Base-by-base conservation (phyloP, 1,139 yeast genomes). In the Magnusiomyces fungicola region DNA sequence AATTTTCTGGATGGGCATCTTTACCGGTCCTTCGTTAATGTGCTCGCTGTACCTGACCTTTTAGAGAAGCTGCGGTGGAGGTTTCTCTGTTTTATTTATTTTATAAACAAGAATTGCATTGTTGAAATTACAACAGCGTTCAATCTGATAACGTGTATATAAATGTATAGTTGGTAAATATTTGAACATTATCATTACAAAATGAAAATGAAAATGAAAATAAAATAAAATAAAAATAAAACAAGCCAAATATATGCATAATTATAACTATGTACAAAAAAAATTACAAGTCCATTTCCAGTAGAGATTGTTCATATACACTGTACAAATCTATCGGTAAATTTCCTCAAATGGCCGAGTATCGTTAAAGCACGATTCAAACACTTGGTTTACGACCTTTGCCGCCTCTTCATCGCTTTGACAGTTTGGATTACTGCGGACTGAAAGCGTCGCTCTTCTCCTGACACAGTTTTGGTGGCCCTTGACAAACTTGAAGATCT, bases 291-390 rank as follows among this genome's bases (percentile, higher is more conserved):
- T n/a, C n/a, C n/a, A n/a, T n/a, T n/a, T n/a, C 16, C 16, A 32
- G 16, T n/a, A 32, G 36, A 32, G 18, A 32, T 32, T 32, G 30
- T 27, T 7, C 10, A 27, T 27, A 27, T 27, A 27, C 22, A 21
- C 27, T 22, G 7, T 30, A 34, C 14, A n/a, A 18, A 42, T 10
- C 14, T 62, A 84, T 56, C 84, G 72, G 63, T 87, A 90, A 29
- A 90, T 89, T 61, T 88, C 81, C 61, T 92, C 98, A 67, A 88
- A 92, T 0, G 98, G 98, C 59, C 99, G 74, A 1, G 98, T 92
- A 64, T 92, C 98, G 61, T 81, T 82, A 64, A 89, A 94, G 64
- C 99, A 92, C 32, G 94, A 83, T 55, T 83, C 85, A 83, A 95
- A 92, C 10, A 92, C 97, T 54, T 84, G 82, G 56, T 83, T 80